Evolutionary conservation across 176 grass and related monocot genomes (phyloP), one percentile per base, ranked within the genome.

Genomic region (Melocanna baccifera): DNA sequence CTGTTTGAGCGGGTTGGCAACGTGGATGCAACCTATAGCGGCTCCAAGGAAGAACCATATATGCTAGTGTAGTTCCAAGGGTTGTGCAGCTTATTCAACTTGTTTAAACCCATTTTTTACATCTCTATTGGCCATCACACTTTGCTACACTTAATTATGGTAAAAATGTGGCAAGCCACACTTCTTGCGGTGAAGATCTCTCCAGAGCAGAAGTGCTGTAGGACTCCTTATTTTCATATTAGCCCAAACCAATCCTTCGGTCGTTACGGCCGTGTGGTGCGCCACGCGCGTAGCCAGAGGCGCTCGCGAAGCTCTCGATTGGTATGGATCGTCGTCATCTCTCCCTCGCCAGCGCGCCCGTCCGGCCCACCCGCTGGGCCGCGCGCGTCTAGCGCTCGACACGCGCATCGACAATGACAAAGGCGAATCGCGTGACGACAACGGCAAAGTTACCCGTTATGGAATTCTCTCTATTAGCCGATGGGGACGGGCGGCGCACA

Each of bases 351-450:
- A 78, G 58, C 76, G 58, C 41, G 55, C 40, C 69, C 26, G 18
- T 23, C n/a, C 3, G 52, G 23, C 0, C 66, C 77, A 41, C 59
- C 76, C 3, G 77, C 62, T 36, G 14, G 1, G 30, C 9, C 55
- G 2, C 56, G 52, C 8, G 5, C 70, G 43, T 2, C 40, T 47
- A 14, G 15, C 25, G 55, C 28, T 82, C 83, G 73, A 90, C 88
- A 86, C 84, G 84, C 73, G 83, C 73, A 73, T 16, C 46, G 84
- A 86, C 73, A 83, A 73, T 66, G 79, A 78, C 72, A 15, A 30
- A 48, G 56, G 83, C 87, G 69, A 85, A 20, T 85, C 78, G 64
- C 53, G 64, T 55, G 65, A 65, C 55, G 72, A 47, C 84, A 37
- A 1, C 37, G 37, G 88, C 78, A 71, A 30, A 82, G 71, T 71